Evolutionary conservation across 345 rosid species (phyloP).

Genomic region (Triadica sebifera): DNA sequence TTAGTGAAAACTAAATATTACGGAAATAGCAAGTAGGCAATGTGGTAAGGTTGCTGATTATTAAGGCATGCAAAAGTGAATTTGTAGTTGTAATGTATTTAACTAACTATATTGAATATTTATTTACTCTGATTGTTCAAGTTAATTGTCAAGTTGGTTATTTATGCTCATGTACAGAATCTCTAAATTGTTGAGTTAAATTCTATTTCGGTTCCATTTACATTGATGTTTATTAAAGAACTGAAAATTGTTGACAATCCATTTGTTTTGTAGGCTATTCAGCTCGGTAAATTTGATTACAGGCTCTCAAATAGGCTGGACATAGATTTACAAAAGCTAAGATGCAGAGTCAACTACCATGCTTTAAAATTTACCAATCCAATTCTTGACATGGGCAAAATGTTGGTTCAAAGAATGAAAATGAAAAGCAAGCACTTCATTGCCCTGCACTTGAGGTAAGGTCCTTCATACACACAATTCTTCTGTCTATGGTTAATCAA

Average conservation of each 20-base stretch:
- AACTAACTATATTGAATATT: no score
- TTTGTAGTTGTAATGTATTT: no score
- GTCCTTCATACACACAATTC: neutral
- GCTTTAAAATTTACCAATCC: conserved; percentile 66
- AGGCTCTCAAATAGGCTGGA: conserved; percentile 71
- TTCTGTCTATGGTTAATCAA: no score
- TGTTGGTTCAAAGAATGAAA: conserved; percentile 69
- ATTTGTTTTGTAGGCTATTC: conserved; percentile 59
- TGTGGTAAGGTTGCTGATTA: no score
- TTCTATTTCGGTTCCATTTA: neutral
- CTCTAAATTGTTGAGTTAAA: neutral
- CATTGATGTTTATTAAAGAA: neutral
- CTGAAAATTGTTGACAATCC: conserved; percentile 5
- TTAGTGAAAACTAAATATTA: no score
- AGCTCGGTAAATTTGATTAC: conserved; percentile 91
- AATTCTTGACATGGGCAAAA: conserved; percentile 62
- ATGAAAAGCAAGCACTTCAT: conserved; percentile 59
- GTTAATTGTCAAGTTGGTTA: neutral
- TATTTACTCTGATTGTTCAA: neutral
- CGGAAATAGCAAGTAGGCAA: no score
- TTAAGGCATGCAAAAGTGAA: no score
- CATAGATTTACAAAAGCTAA: conserved; percentile 74
- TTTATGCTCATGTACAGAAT: neutral
- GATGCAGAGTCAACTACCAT: conserved; percentile 93
- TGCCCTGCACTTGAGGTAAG: conserved; percentile 87